Percentiles rank a stretch among this genome's conserved stretches.
Conservation (phyloP, 495 filamentous ascomycete genomes). For the Cudoniella acicularis region DNA sequence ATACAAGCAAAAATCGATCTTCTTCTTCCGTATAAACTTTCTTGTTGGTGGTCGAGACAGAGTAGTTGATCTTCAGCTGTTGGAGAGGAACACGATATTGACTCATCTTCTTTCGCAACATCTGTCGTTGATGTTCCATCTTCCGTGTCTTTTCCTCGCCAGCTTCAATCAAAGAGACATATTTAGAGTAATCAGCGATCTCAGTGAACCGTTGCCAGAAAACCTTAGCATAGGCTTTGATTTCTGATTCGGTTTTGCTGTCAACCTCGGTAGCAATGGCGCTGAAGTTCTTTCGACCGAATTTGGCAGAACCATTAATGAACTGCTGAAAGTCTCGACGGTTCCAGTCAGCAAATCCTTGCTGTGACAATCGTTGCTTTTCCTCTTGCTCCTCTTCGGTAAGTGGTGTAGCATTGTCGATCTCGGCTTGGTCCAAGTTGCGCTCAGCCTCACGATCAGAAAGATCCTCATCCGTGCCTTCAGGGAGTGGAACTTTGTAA, state of each 20-base stretch:
- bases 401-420: conserved; percentile 84
- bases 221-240: conserved; percentile 83
- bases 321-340: conserved; percentile 98
- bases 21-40: conserved; percentile 99
- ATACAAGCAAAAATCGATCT: conserved; percentile 91
- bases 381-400: conserved; percentile 86
- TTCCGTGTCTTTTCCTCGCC: conserved; percentile 88
- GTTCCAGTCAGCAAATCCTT: conserved; percentile 94
- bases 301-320: conserved; percentile 88
- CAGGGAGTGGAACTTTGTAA: conserved; percentile 82
- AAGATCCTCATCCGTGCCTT: conserved; percentile 79
- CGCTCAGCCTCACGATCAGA: conserved; percentile 84
- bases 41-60: conserved; percentile 98
- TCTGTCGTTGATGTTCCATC: conserved; percentile 86
- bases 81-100: conserved; percentile 95
- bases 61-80: conserved; percentile 98
- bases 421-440: conserved; percentile 82
- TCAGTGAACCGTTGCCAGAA: conserved; percentile 93
- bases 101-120: conserved; percentile 90
- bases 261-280: conserved; percentile 88
- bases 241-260: conserved; percentile 78
- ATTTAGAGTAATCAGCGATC: conserved; percentile 82
- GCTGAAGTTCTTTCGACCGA: conserved; percentile 79
- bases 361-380: conserved; percentile 72
- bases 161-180: conserved; percentile 79